Evolutionary conservation across 2,329 filamentous ascomycete species (phyloP).

Genomic region (Xylaria polymorpha): DNA sequence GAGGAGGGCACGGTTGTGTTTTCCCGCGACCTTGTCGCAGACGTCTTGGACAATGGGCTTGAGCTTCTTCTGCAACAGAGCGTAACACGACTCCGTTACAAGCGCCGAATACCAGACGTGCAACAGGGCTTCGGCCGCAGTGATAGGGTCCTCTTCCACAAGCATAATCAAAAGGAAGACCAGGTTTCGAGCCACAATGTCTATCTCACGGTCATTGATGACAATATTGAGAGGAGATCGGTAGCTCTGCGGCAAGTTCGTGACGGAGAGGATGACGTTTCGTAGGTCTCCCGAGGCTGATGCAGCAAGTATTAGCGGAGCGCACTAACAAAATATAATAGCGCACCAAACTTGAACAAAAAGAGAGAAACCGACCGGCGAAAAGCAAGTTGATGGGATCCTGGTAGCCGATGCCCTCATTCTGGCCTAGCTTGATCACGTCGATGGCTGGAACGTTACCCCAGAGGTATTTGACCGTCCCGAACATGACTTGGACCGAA

Average conservation of each 20-base stretch:
- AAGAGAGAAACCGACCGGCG: not conserved
- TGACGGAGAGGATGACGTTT: constrained; percentile 30
- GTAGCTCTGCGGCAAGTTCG: constrained; percentile 24
- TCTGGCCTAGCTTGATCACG: not conserved
- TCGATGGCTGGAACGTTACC: constrained; percentile 39
- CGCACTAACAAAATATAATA: not conserved
- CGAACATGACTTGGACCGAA: not conserved
- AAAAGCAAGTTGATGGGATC: constrained; percentile 5
- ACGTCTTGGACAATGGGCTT: constrained; percentile 17
- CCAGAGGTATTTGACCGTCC: constrained; percentile 34
- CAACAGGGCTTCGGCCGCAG: constrained; percentile 5
- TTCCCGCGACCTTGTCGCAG: constrained; percentile 9
- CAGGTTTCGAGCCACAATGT: constrained; percentile 22
- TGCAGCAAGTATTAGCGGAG: not conserved
- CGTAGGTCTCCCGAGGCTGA: constrained; percentile 37
- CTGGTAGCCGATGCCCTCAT: constrained; percentile 9
- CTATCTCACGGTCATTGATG: constrained; percentile 22
- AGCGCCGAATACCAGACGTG: constrained; percentile 29
- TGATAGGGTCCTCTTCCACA: constrained; percentile 10
- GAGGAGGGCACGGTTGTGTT: not conserved
- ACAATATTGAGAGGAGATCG: constrained; percentile 23
- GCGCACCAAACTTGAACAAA: not conserved
- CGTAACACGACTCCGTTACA: constrained; percentile 13
- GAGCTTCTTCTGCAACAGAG: constrained; percentile 16
- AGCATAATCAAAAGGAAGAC: constrained; percentile 24